A percentile compares a stretch with the other conserved stretches of the same genome.
Conservation (phyloP, 805 yeast species). For the Jamesozyma jinghongensis region DNA sequence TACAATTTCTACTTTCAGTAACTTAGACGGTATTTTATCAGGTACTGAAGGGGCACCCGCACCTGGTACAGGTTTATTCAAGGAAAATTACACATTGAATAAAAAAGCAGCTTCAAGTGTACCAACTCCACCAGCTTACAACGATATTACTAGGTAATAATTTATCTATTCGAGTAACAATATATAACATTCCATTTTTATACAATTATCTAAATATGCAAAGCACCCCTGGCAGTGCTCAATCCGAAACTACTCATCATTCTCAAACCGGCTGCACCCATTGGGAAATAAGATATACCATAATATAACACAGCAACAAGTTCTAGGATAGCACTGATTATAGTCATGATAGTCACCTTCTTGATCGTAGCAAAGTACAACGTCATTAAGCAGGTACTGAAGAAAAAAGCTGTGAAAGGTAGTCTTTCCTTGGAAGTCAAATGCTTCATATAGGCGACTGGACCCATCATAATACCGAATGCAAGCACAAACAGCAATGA, state of each 20-base stretch:
- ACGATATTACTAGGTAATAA: constrained; percentile 7
- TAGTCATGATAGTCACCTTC: constrained; percentile 65
- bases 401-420: constrained; percentile 71
- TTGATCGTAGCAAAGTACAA: constrained; percentile 62
- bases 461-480: constrained; percentile 90
- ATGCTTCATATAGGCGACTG: constrained; percentile 67
- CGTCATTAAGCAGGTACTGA: constrained; percentile 71
- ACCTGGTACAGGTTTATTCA: constrained; percentile 4
- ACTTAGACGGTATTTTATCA: constrained; percentile 16
- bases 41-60: background rate
- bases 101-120: background rate
- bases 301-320: constrained; percentile 83
- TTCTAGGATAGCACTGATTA: constrained; percentile 68
- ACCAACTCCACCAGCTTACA: constrained; percentile 31
- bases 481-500: constrained; percentile 77
- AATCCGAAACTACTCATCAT: constrained; percentile 50
- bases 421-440: constrained; percentile 66
- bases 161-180: background rate
- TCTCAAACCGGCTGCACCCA: constrained; percentile 73
- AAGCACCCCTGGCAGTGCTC: constrained; percentile 40
- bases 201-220: constrained; percentile 19
- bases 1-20: constrained; percentile 10
- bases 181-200: background rate
- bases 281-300: constrained; percentile 87
- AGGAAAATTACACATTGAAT: constrained; percentile 4